A percentile compares a stretch with the other conserved stretches of the same genome.
Evolutionary conservation across 176 grass and related monocot genomes (phyloP).

Genomic region (Alloteropsis semialata): DNA sequence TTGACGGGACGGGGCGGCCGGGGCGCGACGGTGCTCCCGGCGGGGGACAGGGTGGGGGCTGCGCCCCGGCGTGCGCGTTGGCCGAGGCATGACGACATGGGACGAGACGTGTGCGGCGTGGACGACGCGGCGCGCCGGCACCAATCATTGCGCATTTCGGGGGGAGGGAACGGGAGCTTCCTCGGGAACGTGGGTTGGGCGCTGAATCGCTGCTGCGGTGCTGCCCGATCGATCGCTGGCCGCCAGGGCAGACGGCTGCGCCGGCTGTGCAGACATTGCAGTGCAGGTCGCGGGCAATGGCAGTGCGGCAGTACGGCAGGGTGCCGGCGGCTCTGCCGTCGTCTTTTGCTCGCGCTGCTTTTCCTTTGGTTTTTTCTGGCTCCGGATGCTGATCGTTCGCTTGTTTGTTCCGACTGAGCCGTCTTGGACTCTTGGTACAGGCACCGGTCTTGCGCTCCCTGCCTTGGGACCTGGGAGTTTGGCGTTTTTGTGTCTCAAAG

Average conservation of each 20-base stretch:
- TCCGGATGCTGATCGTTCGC: conserved; percentile 39
- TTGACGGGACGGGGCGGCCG: conserved; percentile 39
- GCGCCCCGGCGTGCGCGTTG: conserved; percentile 23
- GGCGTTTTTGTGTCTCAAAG: conserved; percentile 12
- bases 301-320: neutral
- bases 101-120: conserved; percentile 34
- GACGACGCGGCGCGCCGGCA: conserved; percentile 8
- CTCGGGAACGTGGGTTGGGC: neutral
- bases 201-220: neutral
- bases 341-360: conserved; percentile 1
- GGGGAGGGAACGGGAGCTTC: conserved; percentile 14
- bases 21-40: conserved; percentile 35
- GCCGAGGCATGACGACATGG: conserved; percentile 45
- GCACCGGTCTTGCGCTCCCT: neutral
- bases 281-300: neutral
- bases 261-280: neutral
- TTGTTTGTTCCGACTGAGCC: neutral
- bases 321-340: conserved; percentile 26
- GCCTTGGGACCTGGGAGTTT: neutral
- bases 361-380: neutral
- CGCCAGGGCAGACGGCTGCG: neutral
- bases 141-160: conserved; percentile 43
- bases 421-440: neutral
- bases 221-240: neutral
- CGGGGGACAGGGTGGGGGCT: conserved; percentile 44